Evolutionary conservation across 2,329 filamentous ascomycete genomes (phyloP).

Genomic region (Colletotrichum aenigma): DNA sequence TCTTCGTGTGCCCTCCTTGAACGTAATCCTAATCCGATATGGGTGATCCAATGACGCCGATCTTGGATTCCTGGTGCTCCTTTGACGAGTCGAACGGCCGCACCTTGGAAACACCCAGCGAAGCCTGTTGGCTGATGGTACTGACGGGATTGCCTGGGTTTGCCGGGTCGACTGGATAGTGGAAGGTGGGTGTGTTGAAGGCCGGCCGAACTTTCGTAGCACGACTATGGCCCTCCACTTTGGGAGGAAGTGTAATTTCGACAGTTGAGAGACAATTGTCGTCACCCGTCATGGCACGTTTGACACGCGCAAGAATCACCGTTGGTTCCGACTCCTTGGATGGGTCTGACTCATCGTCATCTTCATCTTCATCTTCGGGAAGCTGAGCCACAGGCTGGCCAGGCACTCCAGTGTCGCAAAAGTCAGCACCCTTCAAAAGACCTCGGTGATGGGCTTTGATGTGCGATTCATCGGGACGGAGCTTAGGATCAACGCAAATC

Average conservation of each 20-base stretch:
- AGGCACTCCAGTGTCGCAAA: slow-evolving; percentile 22
- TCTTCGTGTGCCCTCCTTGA: not conserved
- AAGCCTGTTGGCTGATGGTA: not conserved
- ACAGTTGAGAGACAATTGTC: slow-evolving; percentile 15
- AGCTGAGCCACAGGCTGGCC: slow-evolving; percentile 9
- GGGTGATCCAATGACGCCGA: not conserved
- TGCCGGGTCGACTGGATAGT: slow-evolving; percentile 2
- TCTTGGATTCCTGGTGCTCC: not conserved
- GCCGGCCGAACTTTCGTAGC: slow-evolving; percentile 30
- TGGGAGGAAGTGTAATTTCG: slow-evolving; percentile 15
- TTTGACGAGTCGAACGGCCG: slow-evolving; percentile 18
- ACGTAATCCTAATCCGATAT: not conserved
- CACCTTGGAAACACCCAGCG: slow-evolving; percentile 23
- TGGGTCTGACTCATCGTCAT: not conserved
- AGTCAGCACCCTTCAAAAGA: slow-evolving; percentile 22
- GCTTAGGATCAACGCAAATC: slow-evolving; percentile 12
- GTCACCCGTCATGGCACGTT: slow-evolving; percentile 18
- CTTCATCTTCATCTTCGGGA: not conserved
- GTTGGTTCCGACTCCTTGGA: slow-evolving; percentile 21
- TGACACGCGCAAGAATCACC: slow-evolving; percentile 21
- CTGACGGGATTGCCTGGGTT: not conserved
- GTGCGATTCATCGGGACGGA: slow-evolving; percentile 18
- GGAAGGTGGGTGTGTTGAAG: slow-evolving; percentile 18
- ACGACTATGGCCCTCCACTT: slow-evolving; percentile 23
- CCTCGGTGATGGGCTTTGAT: slow-evolving; percentile 20